phyloP scores from a whole-genome alignment of 2,329 filamentous ascomycete genomes.

The Penicillium italicum region DNA sequence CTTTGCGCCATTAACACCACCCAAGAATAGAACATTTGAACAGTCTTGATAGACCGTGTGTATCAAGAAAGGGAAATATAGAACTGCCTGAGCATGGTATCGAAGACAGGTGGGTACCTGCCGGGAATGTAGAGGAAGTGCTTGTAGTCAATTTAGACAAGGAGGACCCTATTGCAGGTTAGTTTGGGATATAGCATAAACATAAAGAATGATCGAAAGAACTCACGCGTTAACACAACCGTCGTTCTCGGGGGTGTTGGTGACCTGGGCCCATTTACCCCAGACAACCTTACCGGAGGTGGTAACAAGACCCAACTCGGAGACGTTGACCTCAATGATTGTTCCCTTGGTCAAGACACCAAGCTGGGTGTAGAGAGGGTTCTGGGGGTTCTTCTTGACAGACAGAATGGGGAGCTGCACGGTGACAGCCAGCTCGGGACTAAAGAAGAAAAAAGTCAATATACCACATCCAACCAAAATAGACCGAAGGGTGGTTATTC shows the following conservation, averaged over 20 bases:
- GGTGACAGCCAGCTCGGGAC: conserved; percentile 75
- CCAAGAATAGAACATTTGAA: conserved; percentile 10
- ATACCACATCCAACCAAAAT: conserved; percentile 10
- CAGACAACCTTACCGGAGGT: conserved; percentile 90
- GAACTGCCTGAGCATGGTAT: conserved; percentile 22
- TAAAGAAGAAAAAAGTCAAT: conserved; percentile 15
- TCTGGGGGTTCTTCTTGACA: conserved; percentile 83
- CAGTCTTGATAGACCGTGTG: conserved; percentile 18
- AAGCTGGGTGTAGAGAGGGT: conserved; percentile 86
- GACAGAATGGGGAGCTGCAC: conserved; percentile 78
- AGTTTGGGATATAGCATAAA: neutral
- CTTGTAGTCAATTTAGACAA: conserved; percentile 19
- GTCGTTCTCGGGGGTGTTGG: conserved; percentile 25
- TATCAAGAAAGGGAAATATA: conserved; percentile 18
- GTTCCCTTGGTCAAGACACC: conserved; percentile 85
- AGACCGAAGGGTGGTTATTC: neutral
- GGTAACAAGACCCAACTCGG: conserved; percentile 85
- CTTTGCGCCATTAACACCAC: conserved; percentile 27
- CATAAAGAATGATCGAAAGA: neutral
- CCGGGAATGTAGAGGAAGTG: conserved; percentile 12
- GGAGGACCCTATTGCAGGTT: conserved; percentile 16
- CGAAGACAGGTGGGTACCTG: conserved; percentile 18
- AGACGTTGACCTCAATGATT: conserved; percentile 87
- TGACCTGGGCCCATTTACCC: conserved; percentile 77
- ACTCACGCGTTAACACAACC: conserved; percentile 20